Percentiles rank a stretch among this genome's conserved stretches.
These are phyloP conservation scores for Verticillium longisporum DNA, from an alignment of 2,329 filamentous ascomycete genomes.

Conservation along the genomic window DNA sequence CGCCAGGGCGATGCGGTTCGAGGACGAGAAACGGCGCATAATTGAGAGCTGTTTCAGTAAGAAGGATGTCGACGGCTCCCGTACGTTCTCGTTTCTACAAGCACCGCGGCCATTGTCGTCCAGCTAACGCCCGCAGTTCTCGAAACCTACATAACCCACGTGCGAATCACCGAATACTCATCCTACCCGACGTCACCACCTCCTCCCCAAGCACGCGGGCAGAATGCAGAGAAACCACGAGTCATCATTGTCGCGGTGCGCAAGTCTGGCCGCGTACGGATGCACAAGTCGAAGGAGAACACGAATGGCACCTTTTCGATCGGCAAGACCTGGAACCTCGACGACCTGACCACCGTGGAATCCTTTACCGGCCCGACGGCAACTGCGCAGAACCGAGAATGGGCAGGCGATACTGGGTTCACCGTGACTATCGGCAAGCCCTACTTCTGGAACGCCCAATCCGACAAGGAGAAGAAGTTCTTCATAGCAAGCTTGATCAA, in stretches of 20 bases:
- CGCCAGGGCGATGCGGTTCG: conserved; percentile 71
- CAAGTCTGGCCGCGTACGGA: conserved; percentile 83
- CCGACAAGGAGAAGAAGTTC: conserved; percentile 95
- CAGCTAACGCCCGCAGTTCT: conserved; percentile 42
- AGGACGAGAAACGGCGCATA: conserved; percentile 93
- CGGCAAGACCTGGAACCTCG: conserved; percentile 95
- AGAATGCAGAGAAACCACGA: conserved; percentile 76
- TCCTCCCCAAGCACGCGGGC: conserved; percentile 64
- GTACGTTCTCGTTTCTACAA: conserved; percentile 44
- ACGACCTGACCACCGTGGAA: conserved; percentile 75
- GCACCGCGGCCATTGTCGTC: background rate
- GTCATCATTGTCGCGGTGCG: conserved; percentile 91
- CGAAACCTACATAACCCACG: conserved; percentile 98
- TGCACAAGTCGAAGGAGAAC: conserved; percentile 98
- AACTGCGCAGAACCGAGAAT: conserved; percentile 57
- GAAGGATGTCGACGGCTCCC: conserved; percentile 76
- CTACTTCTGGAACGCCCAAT: conserved; percentile 95
- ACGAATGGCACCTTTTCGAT: conserved; percentile 91
- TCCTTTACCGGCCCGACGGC: conserved; percentile 63
- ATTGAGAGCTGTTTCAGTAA: conserved; percentile 92
- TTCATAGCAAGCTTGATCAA: conserved; percentile 96
- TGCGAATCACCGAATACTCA: conserved; percentile 82
- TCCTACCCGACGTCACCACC: conserved; percentile 77
- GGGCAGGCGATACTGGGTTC: conserved; percentile 81
- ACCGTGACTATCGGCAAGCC: conserved; percentile 84